A percentile compares a stretch with the other conserved stretches of the same genome.
These are phyloP conservation scores for Geosmithia flava DNA, from an alignment of 2,329 filamentous ascomycete species.

Conservation along the genomic window DNA sequence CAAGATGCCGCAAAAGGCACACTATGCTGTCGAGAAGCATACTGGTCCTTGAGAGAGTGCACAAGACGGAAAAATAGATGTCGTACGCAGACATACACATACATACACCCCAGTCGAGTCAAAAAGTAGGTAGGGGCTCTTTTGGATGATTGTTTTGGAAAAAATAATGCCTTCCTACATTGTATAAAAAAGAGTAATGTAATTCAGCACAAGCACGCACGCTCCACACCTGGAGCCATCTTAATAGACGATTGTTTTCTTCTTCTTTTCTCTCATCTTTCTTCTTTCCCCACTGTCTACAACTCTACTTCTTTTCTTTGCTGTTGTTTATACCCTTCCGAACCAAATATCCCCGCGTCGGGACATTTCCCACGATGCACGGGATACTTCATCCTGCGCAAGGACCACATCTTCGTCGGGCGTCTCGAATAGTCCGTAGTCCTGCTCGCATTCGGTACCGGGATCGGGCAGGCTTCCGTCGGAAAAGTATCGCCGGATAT, in stretches of 20 bases:
- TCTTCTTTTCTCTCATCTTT: too few species aligned
- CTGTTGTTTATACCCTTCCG: not conserved
- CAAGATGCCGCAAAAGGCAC: slow-evolving; percentile 31
- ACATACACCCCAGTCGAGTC: not conserved
- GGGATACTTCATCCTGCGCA: slow-evolving; percentile 8
- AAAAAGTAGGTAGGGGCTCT: too few species aligned
- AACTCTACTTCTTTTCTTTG: not conserved
- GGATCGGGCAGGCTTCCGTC: slow-evolving; percentile 28
- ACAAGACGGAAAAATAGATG: not conserved
- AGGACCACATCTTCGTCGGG: slow-evolving; percentile 4
- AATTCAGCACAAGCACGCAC: too few species aligned
- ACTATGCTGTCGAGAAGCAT: slow-evolving; percentile 14
- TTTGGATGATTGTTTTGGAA: too few species aligned
- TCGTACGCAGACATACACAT: not conserved
- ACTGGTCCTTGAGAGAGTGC: not conserved
- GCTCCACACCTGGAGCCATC: too few species aligned
- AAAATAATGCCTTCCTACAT: slow-evolving; percentile 3
- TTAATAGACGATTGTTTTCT: too few species aligned
- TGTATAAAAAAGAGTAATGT: not conserved
- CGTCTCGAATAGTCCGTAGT: slow-evolving; percentile 28
- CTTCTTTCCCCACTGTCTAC: too few species aligned
- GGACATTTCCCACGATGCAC: slow-evolving; percentile 3
- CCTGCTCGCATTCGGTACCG: slow-evolving; percentile 31
- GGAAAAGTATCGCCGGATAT: slow-evolving; percentile 31
- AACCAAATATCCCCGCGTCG: not conserved